phyloP scores from a whole-genome alignment of 2,329 filamentous ascomycete species.

The Ascochyta lentis region DNA sequence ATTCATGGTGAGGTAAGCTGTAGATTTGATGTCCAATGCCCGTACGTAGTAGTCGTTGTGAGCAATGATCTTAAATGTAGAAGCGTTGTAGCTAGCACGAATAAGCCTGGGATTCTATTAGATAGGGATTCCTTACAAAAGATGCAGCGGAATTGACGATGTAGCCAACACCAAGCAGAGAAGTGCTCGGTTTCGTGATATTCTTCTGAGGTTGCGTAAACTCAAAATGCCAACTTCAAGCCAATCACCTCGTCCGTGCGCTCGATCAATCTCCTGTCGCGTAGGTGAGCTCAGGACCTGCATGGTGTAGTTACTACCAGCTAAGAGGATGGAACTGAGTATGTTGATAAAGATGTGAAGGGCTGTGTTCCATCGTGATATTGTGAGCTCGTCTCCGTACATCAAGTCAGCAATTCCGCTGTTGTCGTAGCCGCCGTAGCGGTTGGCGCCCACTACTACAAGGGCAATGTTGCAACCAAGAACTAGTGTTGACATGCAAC shows the following conservation, averaged over 20 bases:
- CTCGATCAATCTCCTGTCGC: slow-evolving; percentile 26
- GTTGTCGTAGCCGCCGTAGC: not conserved
- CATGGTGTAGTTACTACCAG: slow-evolving; percentile 35
- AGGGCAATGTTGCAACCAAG: slow-evolving; percentile 23
- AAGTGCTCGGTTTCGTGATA: slow-evolving; percentile 7
- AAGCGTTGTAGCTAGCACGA: slow-evolving; percentile 29
- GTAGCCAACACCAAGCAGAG: slow-evolving; percentile 23
- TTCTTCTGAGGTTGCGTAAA: slow-evolving; percentile 44
- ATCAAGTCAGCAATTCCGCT: slow-evolving; percentile 6
- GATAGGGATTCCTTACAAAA: slow-evolving; percentile 36
- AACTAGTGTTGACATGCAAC: slow-evolving; percentile 22
- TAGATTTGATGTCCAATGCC: no score
- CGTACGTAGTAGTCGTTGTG: no score
- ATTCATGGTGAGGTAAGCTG: no score
- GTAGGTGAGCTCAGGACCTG: slow-evolving; percentile 35
- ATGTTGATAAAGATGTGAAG: slow-evolving; percentile 60
- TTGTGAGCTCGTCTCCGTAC: not conserved
- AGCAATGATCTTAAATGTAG: slow-evolving; percentile 22
- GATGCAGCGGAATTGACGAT: slow-evolving; percentile 47
- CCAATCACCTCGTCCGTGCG: slow-evolving; percentile 44
- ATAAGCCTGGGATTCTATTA: no score
- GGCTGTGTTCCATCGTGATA: slow-evolving; percentile 14
- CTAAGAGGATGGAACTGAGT: slow-evolving; percentile 42
- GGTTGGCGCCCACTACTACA: not conserved
- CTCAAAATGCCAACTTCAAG: slow-evolving; percentile 53